Base-by-base conservation (phyloP, 2,329 filamentous ascomycete genomes). In the Alternaria brassicicola region DNA sequence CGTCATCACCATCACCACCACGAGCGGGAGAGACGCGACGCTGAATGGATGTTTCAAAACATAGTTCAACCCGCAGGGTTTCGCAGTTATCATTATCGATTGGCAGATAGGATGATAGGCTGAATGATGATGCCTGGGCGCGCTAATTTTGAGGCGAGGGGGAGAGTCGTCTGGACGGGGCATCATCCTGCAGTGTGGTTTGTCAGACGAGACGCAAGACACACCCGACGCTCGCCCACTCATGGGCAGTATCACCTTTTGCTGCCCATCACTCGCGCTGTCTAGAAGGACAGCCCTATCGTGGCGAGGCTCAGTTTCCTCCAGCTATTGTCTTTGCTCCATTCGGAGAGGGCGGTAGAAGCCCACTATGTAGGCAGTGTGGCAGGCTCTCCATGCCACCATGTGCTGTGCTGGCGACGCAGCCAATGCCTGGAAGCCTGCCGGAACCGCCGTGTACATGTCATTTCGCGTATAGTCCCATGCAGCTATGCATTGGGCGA, bases 71-170 rank as follows among this genome's bases (percentile, higher is more conserved):
- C 43, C 42, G 21, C 71, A 71, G 70, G 70, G 68, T 63, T 65
- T 41, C 69, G 59, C 65, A 73, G 70, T 49, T 76, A 76, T 74
- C 74, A 71, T 66, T 54, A 76, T 76, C 74, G 74, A 76, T 76
- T 76, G 74, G 74, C 67, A 67, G 55, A 58, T 58, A 57, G 43
- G 68, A 48, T 52, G 73, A 71, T 75, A 74, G 71, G 71, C 71
- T 72, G 67, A 67, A 59, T 57, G 51, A 59, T 57, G 51, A 57
- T 59, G 17, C 61, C 62, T 55, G 55, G 67, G 55, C 53, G 67
- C 68, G 57, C 58, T 68, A 66, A 67, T 65, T 58, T 54, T 48
- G 56, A 55, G 59, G 61, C 62, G 61, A 54, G 58, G 57, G 54
- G 50, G 55, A 54, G 48, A 21, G 48, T 48, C 53, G 54, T 46